Evolutionary conservation across 2,329 filamentous ascomycete species (phyloP).

Genomic region (Trichoderma sp.): DNA sequence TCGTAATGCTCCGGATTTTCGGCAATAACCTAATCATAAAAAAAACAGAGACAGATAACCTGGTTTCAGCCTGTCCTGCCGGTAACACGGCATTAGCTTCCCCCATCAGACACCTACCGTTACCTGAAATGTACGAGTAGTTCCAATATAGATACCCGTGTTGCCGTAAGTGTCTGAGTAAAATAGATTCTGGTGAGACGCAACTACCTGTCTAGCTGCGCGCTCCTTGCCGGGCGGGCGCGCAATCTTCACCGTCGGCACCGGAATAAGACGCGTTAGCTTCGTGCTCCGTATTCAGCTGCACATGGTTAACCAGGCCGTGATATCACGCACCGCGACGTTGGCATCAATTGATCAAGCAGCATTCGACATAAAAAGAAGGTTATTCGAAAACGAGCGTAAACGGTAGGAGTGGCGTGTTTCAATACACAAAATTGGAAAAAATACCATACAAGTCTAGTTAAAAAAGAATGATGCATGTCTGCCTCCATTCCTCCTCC

Average conservation of each 20-base stretch:
- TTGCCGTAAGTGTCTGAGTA: background rate
- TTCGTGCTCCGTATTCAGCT: background rate
- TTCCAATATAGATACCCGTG: background rate
- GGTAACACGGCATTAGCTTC: background rate
- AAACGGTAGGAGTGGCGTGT: background rate
- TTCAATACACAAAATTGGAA: background rate
- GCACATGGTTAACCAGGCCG: background rate
- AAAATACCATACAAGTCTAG: background rate
- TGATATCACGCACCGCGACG: background rate
- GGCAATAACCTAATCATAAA: background rate
- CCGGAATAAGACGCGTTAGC: background rate
- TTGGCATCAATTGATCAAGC: background rate
- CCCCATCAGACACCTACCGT: background rate
- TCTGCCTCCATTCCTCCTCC: background rate
- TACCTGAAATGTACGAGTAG: background rate
- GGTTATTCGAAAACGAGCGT: background rate
- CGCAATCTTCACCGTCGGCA: background rate
- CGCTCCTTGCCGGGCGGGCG: background rate
- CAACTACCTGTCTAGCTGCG: background rate
- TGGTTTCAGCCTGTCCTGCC: background rate
- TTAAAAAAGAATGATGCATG: background rate
- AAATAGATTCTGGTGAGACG: background rate
- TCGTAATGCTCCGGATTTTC: background rate
- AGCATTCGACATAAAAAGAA: background rate
- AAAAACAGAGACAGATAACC: background rate